Evolutionary conservation across 306 rosid genomes (phyloP).

Genomic region (Malus sieversii): DNA sequence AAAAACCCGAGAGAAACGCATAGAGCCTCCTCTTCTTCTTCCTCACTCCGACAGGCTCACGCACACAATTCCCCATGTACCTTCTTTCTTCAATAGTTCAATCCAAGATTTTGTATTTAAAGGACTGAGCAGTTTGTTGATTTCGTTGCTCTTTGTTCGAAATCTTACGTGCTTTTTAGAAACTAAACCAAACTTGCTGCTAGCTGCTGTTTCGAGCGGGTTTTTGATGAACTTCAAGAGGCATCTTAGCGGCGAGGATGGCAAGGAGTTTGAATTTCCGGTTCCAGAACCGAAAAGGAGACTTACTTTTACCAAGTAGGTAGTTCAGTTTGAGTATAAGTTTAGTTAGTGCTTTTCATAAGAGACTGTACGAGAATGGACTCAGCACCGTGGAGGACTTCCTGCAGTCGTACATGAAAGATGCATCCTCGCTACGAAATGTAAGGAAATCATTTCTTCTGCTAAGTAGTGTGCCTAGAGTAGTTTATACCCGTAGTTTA

Average conservation of each 20-base stretch:
- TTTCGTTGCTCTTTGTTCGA: background rate
- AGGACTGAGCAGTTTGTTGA: background rate
- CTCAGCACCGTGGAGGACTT: constrained; percentile 45
- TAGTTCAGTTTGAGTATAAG: background rate
- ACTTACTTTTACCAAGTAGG: background rate
- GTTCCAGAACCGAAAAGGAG: constrained; percentile 6
- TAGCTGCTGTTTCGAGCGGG: background rate
- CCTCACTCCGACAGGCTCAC: no score
- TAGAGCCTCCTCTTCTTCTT: no score
- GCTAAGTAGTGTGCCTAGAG: no score
- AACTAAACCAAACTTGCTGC: background rate
- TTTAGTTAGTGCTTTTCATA: background rate
- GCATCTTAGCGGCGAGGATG: constrained; percentile 1
- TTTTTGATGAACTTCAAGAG: constrained; percentile 36
- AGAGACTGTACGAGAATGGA: constrained; percentile 9
- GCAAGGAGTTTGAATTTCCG: no score
- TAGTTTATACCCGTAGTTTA: no score
- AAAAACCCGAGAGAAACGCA: no score
- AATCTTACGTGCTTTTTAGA: background rate
- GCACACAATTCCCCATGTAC: background rate
- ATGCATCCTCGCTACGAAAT: no score
- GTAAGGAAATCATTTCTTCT: no score
- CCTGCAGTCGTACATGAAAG: constrained; percentile 9
- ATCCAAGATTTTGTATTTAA: background rate
- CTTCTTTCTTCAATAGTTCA: constrained; percentile 14